Percentiles rank a stretch among this genome's conserved stretches.
Conservation (phyloP, 1,284 basidiomycete species). For the Mycosarcoma mackinlayi region DNA sequence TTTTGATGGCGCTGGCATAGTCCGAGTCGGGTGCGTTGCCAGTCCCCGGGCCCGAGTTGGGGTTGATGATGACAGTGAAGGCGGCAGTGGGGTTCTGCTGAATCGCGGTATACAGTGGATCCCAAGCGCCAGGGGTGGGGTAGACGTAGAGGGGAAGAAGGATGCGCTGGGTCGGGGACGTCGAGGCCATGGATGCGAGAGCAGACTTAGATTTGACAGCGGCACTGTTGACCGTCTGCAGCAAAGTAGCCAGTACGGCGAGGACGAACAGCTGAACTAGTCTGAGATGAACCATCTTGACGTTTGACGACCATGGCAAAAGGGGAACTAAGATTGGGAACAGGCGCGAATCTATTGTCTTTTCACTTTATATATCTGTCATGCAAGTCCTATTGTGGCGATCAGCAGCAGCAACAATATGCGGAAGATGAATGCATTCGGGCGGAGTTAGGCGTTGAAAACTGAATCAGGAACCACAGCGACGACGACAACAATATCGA, state of each 20-base stretch:
- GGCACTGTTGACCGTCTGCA: conserved; percentile 10
- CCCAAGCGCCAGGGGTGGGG: conserved; percentile 10
- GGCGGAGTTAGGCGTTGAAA: too few relatives aligned
- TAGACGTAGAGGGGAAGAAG: conserved; percentile 31
- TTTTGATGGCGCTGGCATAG: conserved; percentile 13
- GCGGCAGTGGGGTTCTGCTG: conserved; percentile 17
- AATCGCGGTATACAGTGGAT: conserved; percentile 19
- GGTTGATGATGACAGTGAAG: conserved; percentile 28
- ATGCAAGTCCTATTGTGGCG: too few relatives aligned
- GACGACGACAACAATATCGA: too few relatives aligned
- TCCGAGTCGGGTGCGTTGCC: conserved; percentile 8
- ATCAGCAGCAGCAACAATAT: too few relatives aligned
- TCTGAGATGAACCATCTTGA: not conserved
- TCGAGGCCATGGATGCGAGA: not conserved
- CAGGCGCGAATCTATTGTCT: too few relatives aligned
- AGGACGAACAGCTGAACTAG: not conserved
- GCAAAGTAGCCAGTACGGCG: conserved; percentile 9
- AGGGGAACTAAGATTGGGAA: too few relatives aligned
- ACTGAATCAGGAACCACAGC: too few relatives aligned
- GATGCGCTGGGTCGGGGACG: conserved; percentile 5
- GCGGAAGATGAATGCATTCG: too few relatives aligned
- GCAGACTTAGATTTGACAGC: not conserved
- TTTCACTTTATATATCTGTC: too few relatives aligned
- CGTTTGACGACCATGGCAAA: not conserved
- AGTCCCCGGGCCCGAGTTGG: conserved; percentile 20